Evolutionary conservation across 768 basidiomycete genomes (phyloP), one percentile per base, ranked within the genome.

Genomic region (Coprinopsis strossmayeri): DNA sequence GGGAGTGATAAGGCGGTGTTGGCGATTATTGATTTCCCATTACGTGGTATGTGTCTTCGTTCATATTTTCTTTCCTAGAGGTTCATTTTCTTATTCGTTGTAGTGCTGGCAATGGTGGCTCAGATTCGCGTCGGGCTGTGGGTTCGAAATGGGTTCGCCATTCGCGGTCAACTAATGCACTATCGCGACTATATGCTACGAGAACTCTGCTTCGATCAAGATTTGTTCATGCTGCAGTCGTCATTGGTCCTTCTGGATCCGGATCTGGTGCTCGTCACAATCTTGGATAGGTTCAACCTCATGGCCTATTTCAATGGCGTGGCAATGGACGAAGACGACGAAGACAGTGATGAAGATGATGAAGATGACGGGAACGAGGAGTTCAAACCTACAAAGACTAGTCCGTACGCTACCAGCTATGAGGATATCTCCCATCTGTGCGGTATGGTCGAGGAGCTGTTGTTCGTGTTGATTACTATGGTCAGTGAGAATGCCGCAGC

Each of bases 111-210:
- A 1, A 91, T 94, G 84, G 84, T 95, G 38, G 92, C 94, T 0
- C 96, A 98, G 62, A 91, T 97, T 44, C 82, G 93, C 21, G 87
- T 91, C 0, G 93, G 93, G 0, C 74, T 98, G 3, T 99, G 96
- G 96, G 94, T 96, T 5, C 87, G 95, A 46, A 99, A 99, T 57
- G 96, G 96, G 2, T 90, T 93, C 59, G 87, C 87, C 13, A 94
- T 98, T 56, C 85, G 95, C 1, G 92, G 93, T 0, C 96, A 98
- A 63, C 73, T 93, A 3, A 77, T 94, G 45, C 95, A 98, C 62
- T 99, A 99, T 63, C 86, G 93, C 23, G 95, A 98, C 62, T 92
- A 91, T 64, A 87, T 89, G 78, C 80, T 97, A 21, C 85, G 95
- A 17, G 96, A 99, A 63, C 75, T 92, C 4, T 96, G 95, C 59